A percentile compares a stretch with the other conserved stretches of the same genome.
Conservation (phyloP, 2,329 filamentous ascomycete genomes). For the Trichoderma simmonsii region DNA sequence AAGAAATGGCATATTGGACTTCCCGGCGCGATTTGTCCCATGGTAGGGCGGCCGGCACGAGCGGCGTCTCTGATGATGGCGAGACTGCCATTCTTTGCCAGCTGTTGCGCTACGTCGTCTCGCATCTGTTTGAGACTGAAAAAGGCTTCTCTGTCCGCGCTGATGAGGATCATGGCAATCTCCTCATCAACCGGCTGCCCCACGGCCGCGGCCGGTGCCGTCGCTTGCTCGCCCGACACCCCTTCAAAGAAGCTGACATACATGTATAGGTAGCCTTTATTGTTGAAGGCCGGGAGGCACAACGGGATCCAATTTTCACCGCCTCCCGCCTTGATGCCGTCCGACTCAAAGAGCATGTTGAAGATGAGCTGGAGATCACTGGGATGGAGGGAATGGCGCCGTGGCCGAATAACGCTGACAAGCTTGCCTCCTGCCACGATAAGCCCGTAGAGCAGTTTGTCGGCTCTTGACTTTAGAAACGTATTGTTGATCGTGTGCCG, state of each 20-base stretch:
- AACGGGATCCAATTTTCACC: conserved; percentile 98
- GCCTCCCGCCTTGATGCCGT: conserved; percentile 81
- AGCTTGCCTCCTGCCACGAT: conserved; percentile 89
- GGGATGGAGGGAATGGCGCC: conserved; percentile 91
- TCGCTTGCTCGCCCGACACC: conserved; percentile 40
- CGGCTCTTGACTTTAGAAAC: conserved; percentile 73
- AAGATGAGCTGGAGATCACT: conserved; percentile 95
- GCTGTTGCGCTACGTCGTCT: conserved; percentile 61
- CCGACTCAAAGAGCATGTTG: conserved; percentile 98
- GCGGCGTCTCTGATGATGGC: conserved; percentile 70
- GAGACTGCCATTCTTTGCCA: conserved; percentile 73
- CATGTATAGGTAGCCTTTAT: conserved; percentile 95
- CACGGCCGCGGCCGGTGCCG: conserved; percentile 55
- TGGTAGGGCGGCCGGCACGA: conserved; percentile 64
- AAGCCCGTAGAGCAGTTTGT: conserved; percentile 83
- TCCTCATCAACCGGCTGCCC: conserved; percentile 67
- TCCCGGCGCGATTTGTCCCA: conserved; percentile 74
- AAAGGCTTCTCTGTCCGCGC: conserved; percentile 88
- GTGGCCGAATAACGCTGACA: conserved; percentile 90
- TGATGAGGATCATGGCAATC: conserved; percentile 90
- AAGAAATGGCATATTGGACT: conserved; percentile 85
- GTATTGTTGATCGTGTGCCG: conserved; percentile 82
- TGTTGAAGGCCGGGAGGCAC: conserved; percentile 96
- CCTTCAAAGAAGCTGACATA: conserved; percentile 91
- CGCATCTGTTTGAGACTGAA: conserved; percentile 78